These are phyloP conservation scores for Galium porrigens DNA, from an alignment of 305 asterid genomes.

Conservation along the genomic window DNA sequence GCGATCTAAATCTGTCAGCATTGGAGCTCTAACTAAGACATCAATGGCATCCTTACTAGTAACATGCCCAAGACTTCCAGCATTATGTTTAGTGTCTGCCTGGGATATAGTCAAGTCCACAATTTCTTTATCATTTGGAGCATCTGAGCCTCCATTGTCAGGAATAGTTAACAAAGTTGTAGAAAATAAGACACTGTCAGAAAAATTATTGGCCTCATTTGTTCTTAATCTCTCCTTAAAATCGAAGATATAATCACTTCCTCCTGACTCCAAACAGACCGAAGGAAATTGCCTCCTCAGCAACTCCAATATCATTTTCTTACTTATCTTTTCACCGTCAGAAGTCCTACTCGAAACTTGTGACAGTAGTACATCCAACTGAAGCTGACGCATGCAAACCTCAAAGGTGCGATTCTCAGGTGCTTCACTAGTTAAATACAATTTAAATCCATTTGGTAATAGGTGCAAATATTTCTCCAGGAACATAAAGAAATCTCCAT, in stretches of 20 bases:
- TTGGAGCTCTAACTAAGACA: conserved; percentile 63
- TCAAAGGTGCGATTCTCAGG: conserved; percentile 36
- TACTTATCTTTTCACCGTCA: conserved; percentile 33
- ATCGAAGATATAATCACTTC: conserved; percentile 26
- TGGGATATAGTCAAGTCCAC: conserved; percentile 23
- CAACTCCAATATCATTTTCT: conserved; percentile 39
- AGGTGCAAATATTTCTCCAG: conserved; percentile 47
- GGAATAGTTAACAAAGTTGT: conserved; percentile 38
- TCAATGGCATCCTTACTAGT: conserved; percentile 61
- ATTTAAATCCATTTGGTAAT: conserved; percentile 40
- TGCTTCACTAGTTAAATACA: conserved; percentile 31
- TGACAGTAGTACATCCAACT: conserved; percentile 50
- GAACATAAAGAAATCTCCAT: conserved; percentile 59
- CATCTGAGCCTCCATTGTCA: conserved; percentile 20
- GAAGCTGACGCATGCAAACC: conserved; percentile 58
- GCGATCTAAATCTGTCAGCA: conserved; percentile 58
- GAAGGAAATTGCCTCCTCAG: conserved; percentile 68
- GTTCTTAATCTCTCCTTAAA: conserved; percentile 23
- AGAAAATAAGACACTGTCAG: conserved; percentile 55
- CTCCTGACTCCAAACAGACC: conserved; percentile 43
- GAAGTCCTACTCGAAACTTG: conserved; percentile 49
- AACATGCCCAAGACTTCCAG: conserved; percentile 28
- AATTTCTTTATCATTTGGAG: conserved; percentile 23
- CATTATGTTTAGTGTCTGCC: conserved; percentile 20
- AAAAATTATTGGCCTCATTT: conserved; percentile 24